Evolutionary conservation across 805 yeast genomes (phyloP), one percentile per base, ranked within the genome.

Genomic region (Naumovozyma dairenensis): DNA sequence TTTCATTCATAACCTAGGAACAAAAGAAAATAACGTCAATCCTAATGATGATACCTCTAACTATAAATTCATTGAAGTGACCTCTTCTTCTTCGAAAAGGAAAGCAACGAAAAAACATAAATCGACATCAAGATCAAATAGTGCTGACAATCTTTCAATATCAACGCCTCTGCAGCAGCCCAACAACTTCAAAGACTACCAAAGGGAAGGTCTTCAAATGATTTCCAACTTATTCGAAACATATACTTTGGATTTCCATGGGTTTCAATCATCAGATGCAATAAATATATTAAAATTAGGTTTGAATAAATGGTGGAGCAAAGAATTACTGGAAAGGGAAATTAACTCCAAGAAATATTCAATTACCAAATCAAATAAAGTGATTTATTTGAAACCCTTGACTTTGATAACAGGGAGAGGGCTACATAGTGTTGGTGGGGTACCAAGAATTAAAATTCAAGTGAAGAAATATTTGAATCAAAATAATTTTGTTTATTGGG

Each of bases 381-480:
- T 67, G 0, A 36, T 45, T 8, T 60, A 62, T 49, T 63, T 71
- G 1, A 60, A 54, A 1, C 69, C 72, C 0, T 45, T 79, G 6
- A 49, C 39, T 1, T 56, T 80, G 0, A 56, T 80, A 9, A 78
- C 89, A 0, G 89, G 92, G 0, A 56, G 83, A 42, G 92, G 92
- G 0, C 46, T 76, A 5, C 92, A 81, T 51, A 76, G 83, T 29
- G 61, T 50, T 1, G 72, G 70, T 4, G 83, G 85, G 0, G 48
- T 59, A 2, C 63, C 80, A 1, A 67, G 60, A 38, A 63, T 80
- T 13, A 64, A 65, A 37, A 52, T 40, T 1, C 47, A 65, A 2
- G 71, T 78, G 3, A 54, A 57, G 29, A 59, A 52, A 14, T 52
- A 59, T 41, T 57, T 81, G 26, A 44, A 39, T 3, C 38, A 39